Conservation (phyloP, 345 rosid genomes). For the Lenwebbia sp. region DNA sequence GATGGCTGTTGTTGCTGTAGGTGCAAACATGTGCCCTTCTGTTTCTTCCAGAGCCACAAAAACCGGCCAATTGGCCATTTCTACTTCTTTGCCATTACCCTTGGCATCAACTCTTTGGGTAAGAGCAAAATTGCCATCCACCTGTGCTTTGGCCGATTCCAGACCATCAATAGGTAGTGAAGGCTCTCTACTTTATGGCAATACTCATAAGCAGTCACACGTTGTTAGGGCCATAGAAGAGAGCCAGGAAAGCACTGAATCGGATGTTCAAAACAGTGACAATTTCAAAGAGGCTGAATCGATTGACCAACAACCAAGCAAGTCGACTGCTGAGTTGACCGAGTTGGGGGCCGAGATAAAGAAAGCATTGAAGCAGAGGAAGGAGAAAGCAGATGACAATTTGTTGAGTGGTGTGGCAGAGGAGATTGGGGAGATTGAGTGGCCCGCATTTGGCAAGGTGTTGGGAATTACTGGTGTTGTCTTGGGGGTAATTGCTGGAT, state of each 20-base stretch:
- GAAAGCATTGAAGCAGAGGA: slow-evolving; percentile 63
- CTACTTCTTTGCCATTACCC: neutral
- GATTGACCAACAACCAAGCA: neutral
- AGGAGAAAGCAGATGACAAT: slow-evolving; percentile 27
- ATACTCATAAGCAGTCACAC: neutral
- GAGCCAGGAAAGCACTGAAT: slow-evolving; percentile 36
- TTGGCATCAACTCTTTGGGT: neutral
- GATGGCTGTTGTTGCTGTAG: neutral
- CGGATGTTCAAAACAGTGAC: neutral
- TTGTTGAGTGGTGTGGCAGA: slow-evolving; percentile 65
- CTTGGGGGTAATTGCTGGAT: slow-evolving; percentile 87
- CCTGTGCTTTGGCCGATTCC: neutral
- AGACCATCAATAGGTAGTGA: neutral
- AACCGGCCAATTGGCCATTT: neutral
- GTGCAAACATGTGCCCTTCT: neutral
- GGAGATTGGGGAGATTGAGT: slow-evolving; percentile 82
- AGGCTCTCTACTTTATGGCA: neutral
- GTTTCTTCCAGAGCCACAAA: neutral
- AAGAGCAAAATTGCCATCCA: neutral
- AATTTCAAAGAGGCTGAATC: neutral
- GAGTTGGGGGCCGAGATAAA: slow-evolving; percentile 67
- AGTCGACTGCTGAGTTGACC: slow-evolving; percentile 23
- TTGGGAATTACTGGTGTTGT: slow-evolving; percentile 83
- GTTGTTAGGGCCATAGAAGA: slow-evolving; percentile 35
- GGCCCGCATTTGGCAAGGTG: slow-evolving; percentile 87